Evolutionary conservation across 495 filamentous ascomycete genomes (phyloP).

Genomic region (Penicillium macrosclerotiorum): DNA sequence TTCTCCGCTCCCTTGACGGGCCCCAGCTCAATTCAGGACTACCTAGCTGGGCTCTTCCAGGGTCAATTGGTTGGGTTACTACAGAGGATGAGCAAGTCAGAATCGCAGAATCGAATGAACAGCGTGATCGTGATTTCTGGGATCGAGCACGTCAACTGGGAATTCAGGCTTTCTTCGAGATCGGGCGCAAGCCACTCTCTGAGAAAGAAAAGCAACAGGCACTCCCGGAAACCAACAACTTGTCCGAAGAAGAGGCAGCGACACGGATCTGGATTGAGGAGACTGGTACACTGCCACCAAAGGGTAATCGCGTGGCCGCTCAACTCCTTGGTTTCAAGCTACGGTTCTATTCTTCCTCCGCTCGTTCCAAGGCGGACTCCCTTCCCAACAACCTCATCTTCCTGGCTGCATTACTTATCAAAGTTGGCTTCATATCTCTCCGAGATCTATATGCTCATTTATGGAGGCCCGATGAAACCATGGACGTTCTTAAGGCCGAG

Average conservation of each 20-base stretch:
- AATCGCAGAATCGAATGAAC: slow-evolving; percentile 46
- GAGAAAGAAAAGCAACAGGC: slow-evolving; percentile 46
- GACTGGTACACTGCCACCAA: slow-evolving; percentile 76
- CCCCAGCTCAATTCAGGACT: slow-evolving; percentile 51
- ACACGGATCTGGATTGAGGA: slow-evolving; percentile 68
- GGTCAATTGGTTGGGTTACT: slow-evolving; percentile 52
- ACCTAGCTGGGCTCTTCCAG: slow-evolving; percentile 78
- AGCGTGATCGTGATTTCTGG: slow-evolving; percentile 81
- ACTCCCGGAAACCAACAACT: slow-evolving; percentile 39
- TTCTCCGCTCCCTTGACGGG: slow-evolving; percentile 27
- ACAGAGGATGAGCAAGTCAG: slow-evolving; percentile 64
- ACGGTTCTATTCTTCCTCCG: slow-evolving; percentile 81
- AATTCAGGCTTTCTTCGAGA: slow-evolving; percentile 83
- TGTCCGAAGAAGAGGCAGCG: slow-evolving; percentile 47
- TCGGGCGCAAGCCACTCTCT: slow-evolving; percentile 59
- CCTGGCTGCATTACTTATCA: slow-evolving; percentile 87
- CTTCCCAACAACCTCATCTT: slow-evolving; percentile 90
- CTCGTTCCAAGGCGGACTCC: slow-evolving; percentile 63
- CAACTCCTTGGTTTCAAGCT: slow-evolving; percentile 97
- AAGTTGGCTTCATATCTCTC: slow-evolving; percentile 96
- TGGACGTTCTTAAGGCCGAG: slow-evolving; percentile 65
- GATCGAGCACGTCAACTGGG: slow-evolving; percentile 69
- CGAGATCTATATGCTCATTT: slow-evolving; percentile 91
- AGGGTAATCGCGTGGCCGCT: slow-evolving; percentile 86
- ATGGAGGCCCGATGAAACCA: slow-evolving; percentile 78